Conservation (phyloP, 139 green algal species). For the Auxenochlorella pyrenoidosa region DNA sequence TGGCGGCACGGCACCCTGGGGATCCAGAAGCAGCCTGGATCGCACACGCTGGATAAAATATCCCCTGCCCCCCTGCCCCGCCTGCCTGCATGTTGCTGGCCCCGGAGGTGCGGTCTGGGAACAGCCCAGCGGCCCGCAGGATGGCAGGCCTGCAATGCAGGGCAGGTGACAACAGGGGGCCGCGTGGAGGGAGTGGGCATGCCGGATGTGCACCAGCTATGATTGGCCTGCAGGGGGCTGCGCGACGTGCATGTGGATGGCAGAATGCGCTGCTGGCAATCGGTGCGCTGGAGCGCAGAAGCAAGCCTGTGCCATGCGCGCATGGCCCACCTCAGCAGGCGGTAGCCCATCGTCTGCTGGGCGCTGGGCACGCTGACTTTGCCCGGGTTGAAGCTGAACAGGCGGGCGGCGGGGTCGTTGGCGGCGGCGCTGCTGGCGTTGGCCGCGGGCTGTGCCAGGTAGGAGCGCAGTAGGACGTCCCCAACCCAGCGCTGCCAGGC, state of each 20-base stretch:
- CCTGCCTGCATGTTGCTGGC: neutral
- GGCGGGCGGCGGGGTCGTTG: neutral
- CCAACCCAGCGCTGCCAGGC: slow-evolving; percentile 23
- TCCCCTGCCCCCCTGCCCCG: neutral
- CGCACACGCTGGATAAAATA: no score
- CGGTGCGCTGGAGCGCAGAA: neutral
- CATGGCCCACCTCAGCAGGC: slow-evolving; percentile 9
- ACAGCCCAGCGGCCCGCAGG: neutral
- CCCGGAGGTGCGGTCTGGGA: neutral
- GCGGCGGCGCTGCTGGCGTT: neutral
- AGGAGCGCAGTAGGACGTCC: slow-evolving; percentile 2
- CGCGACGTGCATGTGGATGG: no score
- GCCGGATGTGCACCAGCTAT: neutral
- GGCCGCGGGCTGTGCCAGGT: neutral
- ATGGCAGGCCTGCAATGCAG: slow-evolving; percentile 21
- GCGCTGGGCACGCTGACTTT: neutral
- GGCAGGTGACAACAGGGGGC: neutral
- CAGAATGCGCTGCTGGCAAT: no score
- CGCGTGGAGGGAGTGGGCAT: neutral
- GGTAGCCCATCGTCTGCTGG: slow-evolving; percentile 5
- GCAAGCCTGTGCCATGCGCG: neutral
- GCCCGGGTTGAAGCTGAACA: slow-evolving; percentile 7
- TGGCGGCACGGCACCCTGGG: no score
- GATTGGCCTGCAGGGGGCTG: neutral
- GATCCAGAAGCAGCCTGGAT: no score